phyloP scores from a whole-genome alignment of 768 basidiomycete species.

The Rhodotorula babjevae region DNA sequence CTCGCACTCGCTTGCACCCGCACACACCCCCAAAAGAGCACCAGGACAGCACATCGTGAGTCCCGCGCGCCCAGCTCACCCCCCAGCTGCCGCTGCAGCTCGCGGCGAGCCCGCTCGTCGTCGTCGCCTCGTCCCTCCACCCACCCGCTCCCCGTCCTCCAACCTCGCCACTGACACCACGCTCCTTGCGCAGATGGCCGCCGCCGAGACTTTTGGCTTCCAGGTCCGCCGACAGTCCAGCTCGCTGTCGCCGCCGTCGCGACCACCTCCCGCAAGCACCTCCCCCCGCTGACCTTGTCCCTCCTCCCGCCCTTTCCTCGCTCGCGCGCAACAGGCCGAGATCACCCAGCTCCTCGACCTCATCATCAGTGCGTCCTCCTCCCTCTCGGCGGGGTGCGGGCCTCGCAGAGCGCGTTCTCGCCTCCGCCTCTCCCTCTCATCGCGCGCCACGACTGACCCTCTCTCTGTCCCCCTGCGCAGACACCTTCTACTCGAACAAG shows the following conservation, averaged over 20 bases:
- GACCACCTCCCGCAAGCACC: neutral
- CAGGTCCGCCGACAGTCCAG: neutral
- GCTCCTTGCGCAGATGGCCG: neutral
- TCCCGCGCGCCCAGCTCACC: no score
- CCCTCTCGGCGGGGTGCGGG: neutral
- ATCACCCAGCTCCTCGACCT: conserved; percentile 97
- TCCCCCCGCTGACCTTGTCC: neutral
- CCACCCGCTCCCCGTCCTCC: neutral
- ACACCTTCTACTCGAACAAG: conserved; percentile 99
- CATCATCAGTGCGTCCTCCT: conserved; percentile 76
- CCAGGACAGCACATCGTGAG: no score
- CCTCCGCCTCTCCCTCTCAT: neutral
- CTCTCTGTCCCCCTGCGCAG: conserved; percentile 49
- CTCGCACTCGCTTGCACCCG: no score
- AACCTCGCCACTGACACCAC: neutral
- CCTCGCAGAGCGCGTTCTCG: neutral
- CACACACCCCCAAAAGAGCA: no score
- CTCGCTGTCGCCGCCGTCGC: neutral
- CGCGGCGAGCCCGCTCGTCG: neutral
- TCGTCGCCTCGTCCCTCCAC: neutral
- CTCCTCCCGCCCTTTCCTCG: neutral
- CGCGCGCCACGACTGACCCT: neutral
- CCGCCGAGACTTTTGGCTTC: conserved; percentile 6
- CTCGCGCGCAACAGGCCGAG: conserved; percentile 65
- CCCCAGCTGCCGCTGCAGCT: no score